Conservation (phyloP, 2,329 filamentous ascomycete species). For the Orbilia javanica region DNA sequence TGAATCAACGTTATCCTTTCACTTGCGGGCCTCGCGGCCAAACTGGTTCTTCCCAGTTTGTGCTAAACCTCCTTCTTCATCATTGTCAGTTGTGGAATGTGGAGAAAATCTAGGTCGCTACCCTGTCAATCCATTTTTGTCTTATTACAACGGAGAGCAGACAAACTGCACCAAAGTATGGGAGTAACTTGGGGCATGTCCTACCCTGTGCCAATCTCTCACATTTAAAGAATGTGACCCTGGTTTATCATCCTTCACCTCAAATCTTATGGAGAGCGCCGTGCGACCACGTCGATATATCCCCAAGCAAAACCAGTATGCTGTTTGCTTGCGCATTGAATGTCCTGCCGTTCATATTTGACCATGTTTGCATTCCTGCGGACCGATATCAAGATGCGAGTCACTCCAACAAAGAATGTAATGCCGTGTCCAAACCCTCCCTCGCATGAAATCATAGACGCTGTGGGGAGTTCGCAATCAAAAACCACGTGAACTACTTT, state of each 20-base stretch:
- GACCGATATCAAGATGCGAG: conserved; percentile 24
- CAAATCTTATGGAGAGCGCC: conserved; percentile 32
- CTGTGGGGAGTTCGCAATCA: conserved; percentile 40
- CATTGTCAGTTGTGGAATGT: conserved; percentile 52
- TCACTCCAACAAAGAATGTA: conserved; percentile 25
- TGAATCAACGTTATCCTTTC: conserved; percentile 34
- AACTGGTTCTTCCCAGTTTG: conserved; percentile 32
- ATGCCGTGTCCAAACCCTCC: conserved; percentile 6
- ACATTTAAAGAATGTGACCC: conserved; percentile 48
- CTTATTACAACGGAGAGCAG: conserved; percentile 36
- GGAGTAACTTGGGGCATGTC: conserved; percentile 39
- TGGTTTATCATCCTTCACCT: conserved; percentile 32
- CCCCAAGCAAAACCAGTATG: background rate
- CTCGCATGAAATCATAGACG: conserved; percentile 36
- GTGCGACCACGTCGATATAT: conserved; percentile 17
- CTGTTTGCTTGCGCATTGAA: conserved; percentile 33
- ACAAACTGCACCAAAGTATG: conserved; percentile 33
- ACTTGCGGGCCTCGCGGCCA: conserved; percentile 32
- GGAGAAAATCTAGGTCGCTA: conserved; percentile 43
- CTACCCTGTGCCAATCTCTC: conserved; percentile 55
- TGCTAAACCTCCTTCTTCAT: conserved; percentile 46
- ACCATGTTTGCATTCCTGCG: conserved; percentile 50
- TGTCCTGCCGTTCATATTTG: conserved; percentile 34
- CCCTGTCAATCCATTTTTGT: conserved; percentile 57
- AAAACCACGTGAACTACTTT: conserved; percentile 30